Conservation (phyloP, 768 basidiomycete species). For the Strobilomyces echinocephalus region DNA sequence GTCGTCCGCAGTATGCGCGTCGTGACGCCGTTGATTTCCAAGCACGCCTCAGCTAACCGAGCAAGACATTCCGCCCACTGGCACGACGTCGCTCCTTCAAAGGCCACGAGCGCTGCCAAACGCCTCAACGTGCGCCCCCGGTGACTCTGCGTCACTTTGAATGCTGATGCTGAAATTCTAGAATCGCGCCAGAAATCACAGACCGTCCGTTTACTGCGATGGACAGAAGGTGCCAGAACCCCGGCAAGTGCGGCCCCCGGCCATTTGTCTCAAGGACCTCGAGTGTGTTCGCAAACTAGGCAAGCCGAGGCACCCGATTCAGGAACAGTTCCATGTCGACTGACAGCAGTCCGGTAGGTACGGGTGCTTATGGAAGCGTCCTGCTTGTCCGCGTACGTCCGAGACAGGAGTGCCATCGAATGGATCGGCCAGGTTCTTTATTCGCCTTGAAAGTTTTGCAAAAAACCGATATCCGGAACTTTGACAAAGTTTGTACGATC, state of each 20-base stretch:
- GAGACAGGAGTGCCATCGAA: conserved; percentile 22
- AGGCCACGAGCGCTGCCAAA: conserved; percentile 4
- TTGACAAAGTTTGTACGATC: conserved; percentile 26
- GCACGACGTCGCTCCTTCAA: conserved; percentile 7
- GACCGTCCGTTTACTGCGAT: conserved; percentile 6
- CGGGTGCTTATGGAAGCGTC: conserved; percentile 40
- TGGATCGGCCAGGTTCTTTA: conserved; percentile 34
- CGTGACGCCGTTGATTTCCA: conserved; percentile 8
- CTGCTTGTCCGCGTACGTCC: conserved; percentile 37
- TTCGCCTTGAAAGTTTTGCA: conserved; percentile 46
- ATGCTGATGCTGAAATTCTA: conserved; percentile 7
- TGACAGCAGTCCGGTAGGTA: conserved; percentile 28
- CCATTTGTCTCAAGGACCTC: conserved; percentile 35
- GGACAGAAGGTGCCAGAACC: conserved; percentile 24
- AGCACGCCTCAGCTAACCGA: neutral
- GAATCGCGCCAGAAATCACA: conserved; percentile 13
- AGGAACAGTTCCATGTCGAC: neutral
- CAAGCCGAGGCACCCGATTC: conserved; percentile 4
- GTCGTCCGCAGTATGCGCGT: conserved; percentile 12
- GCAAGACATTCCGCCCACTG: conserved; percentile 15
- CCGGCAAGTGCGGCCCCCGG: conserved; percentile 33
- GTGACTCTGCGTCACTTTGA: neutral
- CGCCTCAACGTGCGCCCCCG: conserved; percentile 4
- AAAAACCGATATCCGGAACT: conserved; percentile 32
- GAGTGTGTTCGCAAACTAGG: conserved; percentile 42